Evolutionary conservation across 192 early-diverging fungal species (phyloP), one percentile per base, ranked within the genome.

Genomic region (Rhizophagus prolifer): DNA sequence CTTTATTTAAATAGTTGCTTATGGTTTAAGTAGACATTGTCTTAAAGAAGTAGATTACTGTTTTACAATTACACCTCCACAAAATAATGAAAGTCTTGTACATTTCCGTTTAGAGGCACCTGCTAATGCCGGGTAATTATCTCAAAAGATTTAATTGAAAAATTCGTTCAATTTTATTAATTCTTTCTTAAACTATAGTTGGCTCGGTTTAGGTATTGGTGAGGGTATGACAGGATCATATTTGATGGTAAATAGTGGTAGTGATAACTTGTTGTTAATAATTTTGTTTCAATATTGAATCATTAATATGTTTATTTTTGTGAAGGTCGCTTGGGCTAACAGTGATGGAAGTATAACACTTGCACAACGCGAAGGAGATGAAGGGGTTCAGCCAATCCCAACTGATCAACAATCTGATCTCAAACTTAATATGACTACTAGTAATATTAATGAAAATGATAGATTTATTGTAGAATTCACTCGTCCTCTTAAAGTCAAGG

Each of bases 181-280:
- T 38, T 38, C 5, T 38, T 25, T 58, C 19, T 3, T 21, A n/a
- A 46, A 16, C 38, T 36, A 8, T 34, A 76, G 75, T n/a, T 76
- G 75, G 75, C 23, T 68, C 7, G 75, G 36, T 12, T 14, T 76
- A 58, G 75, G 75, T 16, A 12, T 76, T 36, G 75, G 75, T 9
- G 9, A 58, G 9, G 7, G 26, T 59, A 76, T 76, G 75, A 13
- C 23, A 6, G 75, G 47, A 9, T n/a, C n/a, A n/a, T 76, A 76
- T 54, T 46, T 76, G 50, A 44, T 76, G 75, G 75, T 76, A 68
- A 23, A 5, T 68, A 67, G 26, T 68, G 6, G 14, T 34, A 26
- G 0, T 8, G 58, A 4, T 38, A 38, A 0, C 19, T n/a, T 36
- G 58, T 31, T 14, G 30, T 44, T 14, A 9, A 19, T 36, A 26